phyloP scores from a whole-genome alignment of 2,329 filamentous ascomycete species.

The Ilyonectria destructans region DNA sequence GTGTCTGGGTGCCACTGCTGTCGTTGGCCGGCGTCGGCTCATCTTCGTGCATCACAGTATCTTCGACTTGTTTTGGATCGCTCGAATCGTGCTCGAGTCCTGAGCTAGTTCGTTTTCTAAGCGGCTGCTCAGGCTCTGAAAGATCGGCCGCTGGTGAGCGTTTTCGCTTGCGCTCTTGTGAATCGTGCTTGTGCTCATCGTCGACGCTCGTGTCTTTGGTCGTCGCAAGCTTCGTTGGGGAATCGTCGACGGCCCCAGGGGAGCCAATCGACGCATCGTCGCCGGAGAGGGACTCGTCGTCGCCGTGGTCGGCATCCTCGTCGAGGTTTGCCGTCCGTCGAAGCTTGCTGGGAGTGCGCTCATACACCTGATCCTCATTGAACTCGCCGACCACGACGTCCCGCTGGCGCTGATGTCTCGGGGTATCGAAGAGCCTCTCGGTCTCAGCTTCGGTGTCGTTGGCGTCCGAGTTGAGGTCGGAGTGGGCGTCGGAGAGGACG shows the following conservation, averaged over 20 bases:
- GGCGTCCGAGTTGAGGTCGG: constrained; percentile 59
- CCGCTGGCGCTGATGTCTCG: constrained; percentile 76
- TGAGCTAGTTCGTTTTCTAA: constrained; percentile 70
- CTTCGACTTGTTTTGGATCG: constrained; percentile 46
- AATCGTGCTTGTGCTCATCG: constrained; percentile 54
- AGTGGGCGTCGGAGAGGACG: constrained; percentile 70
- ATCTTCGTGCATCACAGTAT: constrained; percentile 54
- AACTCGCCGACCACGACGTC: constrained; percentile 74
- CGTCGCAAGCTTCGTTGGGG: constrained; percentile 54
- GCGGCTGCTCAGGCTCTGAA: constrained; percentile 64
- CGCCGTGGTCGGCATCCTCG: constrained; percentile 56
- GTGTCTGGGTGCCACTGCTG: constrained; percentile 59
- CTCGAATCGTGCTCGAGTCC: constrained; percentile 59
- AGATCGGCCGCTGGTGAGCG: constrained; percentile 63
- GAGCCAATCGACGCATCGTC: constrained; percentile 59
- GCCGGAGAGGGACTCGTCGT: constrained; percentile 60
- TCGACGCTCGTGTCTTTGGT: constrained; percentile 50
- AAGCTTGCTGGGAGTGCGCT: constrained; percentile 84
- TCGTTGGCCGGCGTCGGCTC: constrained; percentile 55
- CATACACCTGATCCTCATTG: constrained; percentile 69
- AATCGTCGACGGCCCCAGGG: constrained; percentile 57
- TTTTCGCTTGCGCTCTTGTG: constrained; percentile 66
- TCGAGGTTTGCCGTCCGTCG: constrained; percentile 64
- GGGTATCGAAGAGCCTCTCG: constrained; percentile 92
- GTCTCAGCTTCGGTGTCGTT: constrained; percentile 92